A percentile compares a stretch with the other conserved stretches of the same genome.
Evolutionary conservation across 768 basidiomycete species (phyloP).

Genomic region (Crucibulum laeve): DNA sequence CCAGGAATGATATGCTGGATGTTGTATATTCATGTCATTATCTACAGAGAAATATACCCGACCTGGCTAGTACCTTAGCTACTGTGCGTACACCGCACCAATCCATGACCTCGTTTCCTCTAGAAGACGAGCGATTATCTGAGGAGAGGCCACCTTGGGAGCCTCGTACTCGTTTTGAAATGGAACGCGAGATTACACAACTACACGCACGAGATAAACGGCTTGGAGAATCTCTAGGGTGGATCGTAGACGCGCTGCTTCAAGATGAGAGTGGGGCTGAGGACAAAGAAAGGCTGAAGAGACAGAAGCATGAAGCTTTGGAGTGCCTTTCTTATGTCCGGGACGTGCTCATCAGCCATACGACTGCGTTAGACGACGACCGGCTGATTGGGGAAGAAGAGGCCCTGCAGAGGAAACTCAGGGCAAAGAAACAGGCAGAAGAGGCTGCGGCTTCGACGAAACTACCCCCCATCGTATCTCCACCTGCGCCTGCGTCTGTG

Average conservation of each 20-base stretch:
- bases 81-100: constrained; percentile 50
- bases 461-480: constrained; percentile 18
- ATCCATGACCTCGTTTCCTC: constrained; percentile 50
- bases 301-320: constrained; percentile 58
- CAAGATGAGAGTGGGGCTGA: constrained; percentile 45
- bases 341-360: constrained; percentile 60
- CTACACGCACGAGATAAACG: constrained; percentile 54
- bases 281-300: constrained; percentile 33
- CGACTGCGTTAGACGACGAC: constrained; percentile 57
- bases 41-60: constrained; percentile 77
- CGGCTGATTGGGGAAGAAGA: constrained; percentile 58
- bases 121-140: constrained; percentile 52
- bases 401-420: constrained; percentile 29
- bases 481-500: constrained; percentile 34
- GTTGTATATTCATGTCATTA: constrained; percentile 9
- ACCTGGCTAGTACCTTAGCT: constrained; percentile 71
- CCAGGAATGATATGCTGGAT: neutral
- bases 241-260: constrained; percentile 70
- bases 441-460: constrained; percentile 14
- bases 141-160: constrained; percentile 69
- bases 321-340: constrained; percentile 76
- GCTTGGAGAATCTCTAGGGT: constrained; percentile 66
- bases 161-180: constrained; percentile 61
- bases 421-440: constrained; percentile 13
- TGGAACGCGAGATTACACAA: constrained; percentile 58